A percentile compares a stretch with the other conserved stretches of the same genome.
Conservation (phyloP, 2,329 filamentous ascomycete species). For the Penicillium sp. region DNA sequence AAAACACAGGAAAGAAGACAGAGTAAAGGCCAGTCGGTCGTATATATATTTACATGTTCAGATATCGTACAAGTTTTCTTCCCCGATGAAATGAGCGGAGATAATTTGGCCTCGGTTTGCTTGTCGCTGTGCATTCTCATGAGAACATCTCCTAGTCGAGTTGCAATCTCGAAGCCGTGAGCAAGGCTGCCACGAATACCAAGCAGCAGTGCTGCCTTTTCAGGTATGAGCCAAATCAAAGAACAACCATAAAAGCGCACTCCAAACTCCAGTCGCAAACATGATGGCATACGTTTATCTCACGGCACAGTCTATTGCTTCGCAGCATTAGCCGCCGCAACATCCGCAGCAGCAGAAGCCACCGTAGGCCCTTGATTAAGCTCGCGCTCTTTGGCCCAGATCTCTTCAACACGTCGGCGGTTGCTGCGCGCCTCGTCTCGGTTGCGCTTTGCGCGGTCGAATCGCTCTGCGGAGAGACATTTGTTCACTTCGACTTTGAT, state of each 20-base stretch:
- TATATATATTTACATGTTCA: conserved; percentile 7
- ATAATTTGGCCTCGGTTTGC: background rate
- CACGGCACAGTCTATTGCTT: conserved; percentile 16
- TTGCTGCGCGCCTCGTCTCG: conserved; percentile 67
- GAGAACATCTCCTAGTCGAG: background rate
- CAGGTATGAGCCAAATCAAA: background rate
- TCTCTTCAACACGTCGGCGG: conserved; percentile 69
- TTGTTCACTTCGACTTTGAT: conserved; percentile 79
- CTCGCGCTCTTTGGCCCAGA: conserved; percentile 64
- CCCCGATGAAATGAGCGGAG: conserved; percentile 5
- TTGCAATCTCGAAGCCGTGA: background rate
- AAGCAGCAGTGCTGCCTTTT: conserved; percentile 10
- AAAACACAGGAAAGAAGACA: background rate
- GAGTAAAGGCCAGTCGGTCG: background rate
- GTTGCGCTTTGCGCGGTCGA: conserved; percentile 75
- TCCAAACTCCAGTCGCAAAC: conserved; percentile 11
- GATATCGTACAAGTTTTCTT: conserved; percentile 14
- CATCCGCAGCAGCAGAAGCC: background rate
- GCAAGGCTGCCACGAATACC: background rate
- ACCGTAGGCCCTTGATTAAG: conserved; percentile 19
- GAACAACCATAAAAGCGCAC: conserved; percentile 11
- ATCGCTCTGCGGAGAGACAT: conserved; percentile 77
- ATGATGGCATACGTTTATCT: background rate
- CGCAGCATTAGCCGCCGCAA: background rate
- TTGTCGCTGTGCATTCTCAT: background rate